Base-by-base conservation (phyloP, 352 stramenopile genomes). In the Phytophthora boehmeriae region DNA sequence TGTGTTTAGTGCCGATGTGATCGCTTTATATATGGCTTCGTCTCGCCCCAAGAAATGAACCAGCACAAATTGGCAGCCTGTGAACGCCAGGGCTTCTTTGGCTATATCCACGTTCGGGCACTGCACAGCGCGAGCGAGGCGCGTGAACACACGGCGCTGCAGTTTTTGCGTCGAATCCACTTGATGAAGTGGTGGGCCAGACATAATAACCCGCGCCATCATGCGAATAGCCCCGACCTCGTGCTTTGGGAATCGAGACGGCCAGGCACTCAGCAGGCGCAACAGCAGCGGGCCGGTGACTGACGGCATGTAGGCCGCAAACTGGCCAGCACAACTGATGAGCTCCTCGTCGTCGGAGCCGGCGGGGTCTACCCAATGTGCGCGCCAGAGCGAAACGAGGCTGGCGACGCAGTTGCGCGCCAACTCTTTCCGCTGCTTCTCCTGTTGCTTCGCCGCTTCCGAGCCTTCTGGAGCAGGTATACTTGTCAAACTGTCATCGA, bases 291-390 rank as follows among this genome's bases (percentile, higher is more conserved):
- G 63, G 2, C 63, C 52, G 4, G 83, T 83, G 8, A 86, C 71
- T 1, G 82, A 73, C 0, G 87, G 87, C 41, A 93, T 71, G 61
- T 95, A 94, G 22, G 87, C 83, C n/a, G 92, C 87, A 52, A 93
- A 91, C 59, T 95, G 87, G 16, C 87, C 85, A 0, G 84, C 87
- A 50, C 80, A 92, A 32, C 71, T 90, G 51, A 93, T 86, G 32
- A 95, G 80, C 52, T 95, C 87, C 62, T 93, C 87, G 46, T 89
- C 83, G 54, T 95, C 87, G 3, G 87, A 92, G 14, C 84, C 87
- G 0, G 78, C 67, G 1, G 85, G 66, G 61, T 95, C 87, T 14
- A 89, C 69, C 80, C 86, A 93, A 53, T 94, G 87, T 19, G 80
- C 77, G 38, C 77, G 68, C 85, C 83, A 93, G 6, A 95, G 73